Conservation (phyloP, 768 basidiomycete species). For the Trametes coccinea region DNA sequence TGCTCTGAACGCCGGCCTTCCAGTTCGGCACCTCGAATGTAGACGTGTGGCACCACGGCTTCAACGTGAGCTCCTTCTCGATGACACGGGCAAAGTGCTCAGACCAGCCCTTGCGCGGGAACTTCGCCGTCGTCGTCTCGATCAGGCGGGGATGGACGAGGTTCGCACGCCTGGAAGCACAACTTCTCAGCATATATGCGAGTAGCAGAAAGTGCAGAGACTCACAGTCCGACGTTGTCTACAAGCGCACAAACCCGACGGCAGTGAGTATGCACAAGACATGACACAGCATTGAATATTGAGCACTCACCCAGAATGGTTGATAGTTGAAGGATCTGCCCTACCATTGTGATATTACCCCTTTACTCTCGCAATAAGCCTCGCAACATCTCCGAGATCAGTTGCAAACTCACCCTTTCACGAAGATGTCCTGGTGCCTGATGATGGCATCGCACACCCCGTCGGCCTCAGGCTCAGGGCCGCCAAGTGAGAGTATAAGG, state of each 20-base stretch:
- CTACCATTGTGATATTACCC: conserved; percentile 52
- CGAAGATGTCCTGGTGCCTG: conserved; percentile 48
- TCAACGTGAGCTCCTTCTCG: conserved; percentile 45
- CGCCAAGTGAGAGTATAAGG: conserved; percentile 43
- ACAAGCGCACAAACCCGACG: neutral
- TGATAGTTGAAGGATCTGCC: conserved; percentile 50
- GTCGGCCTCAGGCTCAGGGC: conserved; percentile 51
- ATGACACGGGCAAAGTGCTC: conserved; percentile 44
- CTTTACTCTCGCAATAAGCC: conserved; percentile 22
- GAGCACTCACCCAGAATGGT: conserved; percentile 43
- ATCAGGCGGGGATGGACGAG: conserved; percentile 43
- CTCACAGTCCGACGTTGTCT: conserved; percentile 50
- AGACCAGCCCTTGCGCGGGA: conserved; percentile 48
- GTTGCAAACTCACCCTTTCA: conserved; percentile 38
- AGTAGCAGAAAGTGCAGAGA: neutral
- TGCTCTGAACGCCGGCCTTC: conserved; percentile 44
- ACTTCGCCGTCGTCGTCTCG: conserved; percentile 41
- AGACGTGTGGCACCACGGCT: conserved; percentile 53
- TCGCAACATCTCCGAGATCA: neutral
- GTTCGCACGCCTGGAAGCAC: conserved; percentile 40
- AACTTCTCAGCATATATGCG: neutral
- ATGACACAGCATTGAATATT: conserved; percentile 19
- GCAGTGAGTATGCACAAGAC: neutral
- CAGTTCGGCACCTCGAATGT: conserved; percentile 49
- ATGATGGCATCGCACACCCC: conserved; percentile 52